Evolutionary conservation across 495 filamentous ascomycete genomes (phyloP).

Genomic region (Penicillium crystallinum): DNA sequence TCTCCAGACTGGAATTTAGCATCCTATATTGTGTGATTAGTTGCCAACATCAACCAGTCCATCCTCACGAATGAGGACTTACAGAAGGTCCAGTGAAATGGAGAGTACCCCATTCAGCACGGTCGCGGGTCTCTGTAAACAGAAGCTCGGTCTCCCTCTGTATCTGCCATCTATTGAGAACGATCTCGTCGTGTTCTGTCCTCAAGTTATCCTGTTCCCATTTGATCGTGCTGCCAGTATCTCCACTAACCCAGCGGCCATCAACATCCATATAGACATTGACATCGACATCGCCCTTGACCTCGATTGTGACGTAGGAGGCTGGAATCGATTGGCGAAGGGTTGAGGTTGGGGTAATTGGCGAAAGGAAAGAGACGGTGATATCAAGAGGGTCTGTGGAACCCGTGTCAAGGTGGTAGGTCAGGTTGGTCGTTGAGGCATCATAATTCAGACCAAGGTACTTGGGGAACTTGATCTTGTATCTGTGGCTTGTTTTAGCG

Average conservation of each 20-base stretch:
- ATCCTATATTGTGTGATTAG: slow-evolving; percentile 36
- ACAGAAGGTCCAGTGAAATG: slow-evolving; percentile 69
- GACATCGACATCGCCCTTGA: slow-evolving; percentile 65
- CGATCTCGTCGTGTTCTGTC: slow-evolving; percentile 16
- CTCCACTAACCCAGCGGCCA: slow-evolving; percentile 82
- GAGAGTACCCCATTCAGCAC: slow-evolving; percentile 84
- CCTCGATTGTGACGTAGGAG: slow-evolving; percentile 73
- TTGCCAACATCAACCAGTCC: neutral
- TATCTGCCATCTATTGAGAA: slow-evolving; percentile 60
- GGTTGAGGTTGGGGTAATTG: slow-evolving; percentile 88
- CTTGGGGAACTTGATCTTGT: slow-evolving; percentile 61
- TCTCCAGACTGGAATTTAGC: slow-evolving; percentile 66
- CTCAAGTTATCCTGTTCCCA: slow-evolving; percentile 56
- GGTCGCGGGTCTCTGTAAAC: slow-evolving; percentile 69
- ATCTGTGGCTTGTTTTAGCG: slow-evolving; percentile 32
- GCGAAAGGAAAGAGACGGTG: slow-evolving; percentile 82
- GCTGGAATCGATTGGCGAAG: slow-evolving; percentile 87
- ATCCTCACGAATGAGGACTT: slow-evolving; percentile 13
- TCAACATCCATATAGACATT: slow-evolving; percentile 84
- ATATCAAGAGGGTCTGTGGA: slow-evolving; percentile 47
- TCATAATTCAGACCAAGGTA: slow-evolving; percentile 83
- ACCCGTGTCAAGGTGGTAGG: slow-evolving; percentile 59
- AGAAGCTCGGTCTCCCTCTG: slow-evolving; percentile 58
- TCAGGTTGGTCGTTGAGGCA: slow-evolving; percentile 88
- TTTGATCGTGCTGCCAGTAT: slow-evolving; percentile 59